A percentile compares a stretch with the other conserved stretches of the same genome.
phyloP scores from a whole-genome alignment of 2,329 filamentous ascomycete species.

The Aspergillus ruber region DNA sequence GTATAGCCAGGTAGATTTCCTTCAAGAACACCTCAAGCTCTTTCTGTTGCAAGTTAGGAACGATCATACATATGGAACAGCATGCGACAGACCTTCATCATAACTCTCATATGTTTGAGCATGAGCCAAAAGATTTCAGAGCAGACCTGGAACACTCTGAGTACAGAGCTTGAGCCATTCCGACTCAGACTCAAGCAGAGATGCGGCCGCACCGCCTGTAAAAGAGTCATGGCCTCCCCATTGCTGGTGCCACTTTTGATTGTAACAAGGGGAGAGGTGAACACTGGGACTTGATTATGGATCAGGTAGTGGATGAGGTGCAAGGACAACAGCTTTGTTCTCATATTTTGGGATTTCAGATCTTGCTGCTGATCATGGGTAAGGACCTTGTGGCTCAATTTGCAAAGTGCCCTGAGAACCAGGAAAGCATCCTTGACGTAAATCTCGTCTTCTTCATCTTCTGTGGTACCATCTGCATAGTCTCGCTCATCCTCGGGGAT shows the following conservation, averaged over 20 bases:
- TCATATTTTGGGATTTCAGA: constrained; percentile 89
- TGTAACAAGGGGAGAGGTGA: constrained; percentile 83
- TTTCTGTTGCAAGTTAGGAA: constrained; percentile 52
- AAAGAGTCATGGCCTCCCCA: constrained; percentile 74
- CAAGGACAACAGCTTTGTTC: constrained; percentile 89
- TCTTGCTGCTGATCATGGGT: constrained; percentile 89
- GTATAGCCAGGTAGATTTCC: constrained; percentile 88
- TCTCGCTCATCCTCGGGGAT: constrained; percentile 32
- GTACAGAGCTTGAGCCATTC: constrained; percentile 90
- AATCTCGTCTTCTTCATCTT: constrained; percentile 80
- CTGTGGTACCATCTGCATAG: constrained; percentile 35
- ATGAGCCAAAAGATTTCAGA: constrained; percentile 98
- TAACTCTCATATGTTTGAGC: constrained; percentile 84
- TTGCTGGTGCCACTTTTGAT: constrained; percentile 87
- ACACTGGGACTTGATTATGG: constrained; percentile 87
- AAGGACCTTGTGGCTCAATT: constrained; percentile 86
- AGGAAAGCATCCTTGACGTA: constrained; percentile 96
- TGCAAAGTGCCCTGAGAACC: constrained; percentile 95
- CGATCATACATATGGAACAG: background rate
- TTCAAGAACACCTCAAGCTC: constrained; percentile 97
- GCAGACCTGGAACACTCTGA: constrained; percentile 87
- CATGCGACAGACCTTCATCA: constrained; percentile 66
- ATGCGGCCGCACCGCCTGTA: constrained; percentile 95
- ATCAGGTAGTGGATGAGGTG: constrained; percentile 93
- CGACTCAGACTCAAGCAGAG: constrained; percentile 89